Evolutionary conservation across 1,284 basidiomycete species (phyloP).

Genomic region (Rhizopogon parksii): DNA sequence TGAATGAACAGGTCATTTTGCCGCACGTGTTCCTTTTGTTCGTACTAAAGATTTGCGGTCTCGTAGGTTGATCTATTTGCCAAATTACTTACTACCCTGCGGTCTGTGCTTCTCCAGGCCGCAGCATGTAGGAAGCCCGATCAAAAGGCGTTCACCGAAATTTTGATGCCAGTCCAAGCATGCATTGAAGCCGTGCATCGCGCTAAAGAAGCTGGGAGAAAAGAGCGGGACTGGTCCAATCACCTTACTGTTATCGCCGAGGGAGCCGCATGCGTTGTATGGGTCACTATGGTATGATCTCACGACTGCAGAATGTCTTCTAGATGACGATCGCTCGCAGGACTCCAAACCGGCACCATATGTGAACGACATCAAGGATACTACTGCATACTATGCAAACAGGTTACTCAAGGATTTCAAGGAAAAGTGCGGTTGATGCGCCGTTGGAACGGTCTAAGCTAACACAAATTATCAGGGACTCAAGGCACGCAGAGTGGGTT

Average conservation of each 20-base stretch:
- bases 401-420: conserved; percentile 91
- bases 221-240: conserved; percentile 77
- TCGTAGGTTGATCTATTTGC: conserved; percentile 63
- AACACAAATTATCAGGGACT: conserved; percentile 51
- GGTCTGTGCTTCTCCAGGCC: conserved; percentile 62
- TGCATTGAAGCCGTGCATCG: conserved; percentile 73
- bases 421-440: conserved; percentile 58
- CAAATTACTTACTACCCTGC: conserved; percentile 65
- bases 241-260: conserved; percentile 82
- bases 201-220: conserved; percentile 77
- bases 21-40: not conserved
- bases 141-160: conserved; percentile 47
- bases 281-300: conserved; percentile 77
- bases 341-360: conserved; percentile 79
- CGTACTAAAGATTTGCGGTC: conserved; percentile 4
- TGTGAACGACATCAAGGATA: conserved; percentile 83
- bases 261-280: conserved; percentile 82
- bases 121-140: conserved; percentile 78
- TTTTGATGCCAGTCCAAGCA: conserved; percentile 70
- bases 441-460: conserved; percentile 1
- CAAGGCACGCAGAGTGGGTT: conserved; percentile 89
- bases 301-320: not conserved
- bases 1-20: conserved; percentile 72
- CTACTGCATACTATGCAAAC: conserved; percentile 87
- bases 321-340: conserved; percentile 33